Evolutionary conservation across 495 filamentous ascomycete species (phyloP), one percentile per base, ranked within the genome.

Genomic region (Apodospora peruviana): DNA sequence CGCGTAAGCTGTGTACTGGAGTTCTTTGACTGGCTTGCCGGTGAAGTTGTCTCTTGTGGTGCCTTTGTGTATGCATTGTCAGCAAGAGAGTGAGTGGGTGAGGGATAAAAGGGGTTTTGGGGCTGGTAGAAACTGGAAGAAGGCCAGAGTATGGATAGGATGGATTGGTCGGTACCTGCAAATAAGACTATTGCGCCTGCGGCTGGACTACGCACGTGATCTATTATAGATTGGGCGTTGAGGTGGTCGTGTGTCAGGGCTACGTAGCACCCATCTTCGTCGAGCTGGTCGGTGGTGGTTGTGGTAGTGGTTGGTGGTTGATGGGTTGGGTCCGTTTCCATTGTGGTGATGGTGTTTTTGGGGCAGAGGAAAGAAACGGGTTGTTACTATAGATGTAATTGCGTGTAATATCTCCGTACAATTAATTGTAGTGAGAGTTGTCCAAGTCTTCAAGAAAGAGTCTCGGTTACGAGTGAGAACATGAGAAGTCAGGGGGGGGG

Each of bases 171-270:
- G 27, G 27, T 32, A 85, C 86, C 86, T 19, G 83, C 84, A 69
- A 97, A 97, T 24, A 96, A 65, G 18, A 95, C 84, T 38, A 95
- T 87, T 37, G 91, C 91, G 24, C 91, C 91, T 8, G 91, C 91
- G 58, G 82, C 74, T 20, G 88, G 85, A 49, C 83, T 88, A 49
- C 83, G 82, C 35, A 95, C 86, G 39, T 74, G 74, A 43, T 82
- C 66, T 35, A 91, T 83, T 27, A 80, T 74, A 24, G 67, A 53
- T 35, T 71, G 76, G 35, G 81, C 60, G 62, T 83, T 66, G 41
- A 98, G 82, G 8, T 68, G 62, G 32, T 69, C 51, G 66, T 82
- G 70, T 43, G 93, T 95, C 5, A 90, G 68, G 34, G 68, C 75
- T 14, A 84, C 78, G 61, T 79, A 75, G 61, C 79, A 76, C 38